Evolutionary conservation across 768 basidiomycete species (phyloP).

Genomic region (Suillus subalutaceus): DNA sequence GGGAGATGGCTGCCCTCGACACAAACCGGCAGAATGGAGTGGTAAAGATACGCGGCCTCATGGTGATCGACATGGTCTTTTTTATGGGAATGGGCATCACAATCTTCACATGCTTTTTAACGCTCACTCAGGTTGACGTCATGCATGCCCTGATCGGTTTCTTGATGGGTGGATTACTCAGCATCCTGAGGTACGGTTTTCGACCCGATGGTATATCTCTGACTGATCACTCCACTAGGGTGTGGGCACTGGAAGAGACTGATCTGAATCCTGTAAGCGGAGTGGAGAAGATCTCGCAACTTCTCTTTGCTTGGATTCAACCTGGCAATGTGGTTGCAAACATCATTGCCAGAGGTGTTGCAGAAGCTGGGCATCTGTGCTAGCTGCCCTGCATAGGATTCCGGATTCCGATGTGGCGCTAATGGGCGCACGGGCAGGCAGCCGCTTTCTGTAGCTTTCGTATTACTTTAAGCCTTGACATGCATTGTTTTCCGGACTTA

Average conservation of each 20-base stretch:
- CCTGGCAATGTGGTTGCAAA: constrained; percentile 97
- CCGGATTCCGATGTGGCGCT: constrained; percentile 1
- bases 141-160: constrained; percentile 66
- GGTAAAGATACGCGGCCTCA: too few relatives aligned
- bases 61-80: too few relatives aligned
- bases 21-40: too few relatives aligned
- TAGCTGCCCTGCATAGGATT: constrained; percentile 53
- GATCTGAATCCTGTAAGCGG: constrained; percentile 93
- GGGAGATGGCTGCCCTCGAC: too few relatives aligned
- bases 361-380: constrained; percentile 84
- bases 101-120: too few relatives aligned
- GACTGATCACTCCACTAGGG: constrained; percentile 46
- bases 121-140: too few relatives aligned
- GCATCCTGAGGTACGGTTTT: constrained; percentile 76
- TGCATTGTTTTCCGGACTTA: too few relatives aligned
- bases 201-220: neutral
- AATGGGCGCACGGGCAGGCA: neutral
- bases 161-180: constrained; percentile 78
- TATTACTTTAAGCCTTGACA: neutral
- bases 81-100: too few relatives aligned
- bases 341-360: constrained; percentile 95
- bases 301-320: constrained; percentile 92
- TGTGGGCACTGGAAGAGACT: constrained; percentile 94
- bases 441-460: neutral
- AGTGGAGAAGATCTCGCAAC: constrained; percentile 91